Percentiles rank a stretch among this genome's conserved stretches.
Conservation (phyloP, 2,329 filamentous ascomycete species). For the Pestalotiopsis fici region DNA sequence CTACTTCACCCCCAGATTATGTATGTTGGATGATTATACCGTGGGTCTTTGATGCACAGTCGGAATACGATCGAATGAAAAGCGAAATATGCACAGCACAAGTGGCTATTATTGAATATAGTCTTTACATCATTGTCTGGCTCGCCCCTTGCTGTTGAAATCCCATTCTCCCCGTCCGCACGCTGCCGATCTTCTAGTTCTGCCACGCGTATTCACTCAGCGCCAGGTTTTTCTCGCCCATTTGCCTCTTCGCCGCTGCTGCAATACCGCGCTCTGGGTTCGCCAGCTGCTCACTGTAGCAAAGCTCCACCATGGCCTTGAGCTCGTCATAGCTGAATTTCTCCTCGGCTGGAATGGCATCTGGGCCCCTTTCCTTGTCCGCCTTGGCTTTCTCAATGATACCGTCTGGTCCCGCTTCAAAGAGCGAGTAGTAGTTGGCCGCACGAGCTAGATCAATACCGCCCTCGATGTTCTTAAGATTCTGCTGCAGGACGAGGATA, state of each 20-base stretch:
- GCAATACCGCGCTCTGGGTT: slow-evolving; percentile 69
- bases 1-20: no score
- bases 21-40: no score
- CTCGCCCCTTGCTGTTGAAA: neutral
- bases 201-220: slow-evolving; percentile 76
- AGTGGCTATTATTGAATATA: neutral
- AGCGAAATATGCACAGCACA: no score
- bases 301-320: slow-evolving; percentile 66
- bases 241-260: slow-evolving; percentile 65
- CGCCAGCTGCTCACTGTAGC: slow-evolving; percentile 66
- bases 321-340: slow-evolving; percentile 67
- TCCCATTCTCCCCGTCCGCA: neutral
- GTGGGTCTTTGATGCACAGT: no score
- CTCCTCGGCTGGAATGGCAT: slow-evolving; percentile 36
- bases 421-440: slow-evolving; percentile 69
- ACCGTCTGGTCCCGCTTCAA: slow-evolving; percentile 64
- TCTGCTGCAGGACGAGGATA: slow-evolving; percentile 92
- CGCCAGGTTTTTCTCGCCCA: slow-evolving; percentile 70
- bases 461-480: slow-evolving; percentile 88
- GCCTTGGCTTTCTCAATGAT: slow-evolving; percentile 65
- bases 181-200: slow-evolving; percentile 31
- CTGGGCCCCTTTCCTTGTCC: slow-evolving; percentile 28
- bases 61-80: no score
- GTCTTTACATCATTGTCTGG: neutral
- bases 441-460: slow-evolving; percentile 65